A percentile compares a stretch with the other conserved stretches of the same genome.
Conservation (phyloP, 83 land plant species). For the Diphasiastrum complanatum region DNA sequence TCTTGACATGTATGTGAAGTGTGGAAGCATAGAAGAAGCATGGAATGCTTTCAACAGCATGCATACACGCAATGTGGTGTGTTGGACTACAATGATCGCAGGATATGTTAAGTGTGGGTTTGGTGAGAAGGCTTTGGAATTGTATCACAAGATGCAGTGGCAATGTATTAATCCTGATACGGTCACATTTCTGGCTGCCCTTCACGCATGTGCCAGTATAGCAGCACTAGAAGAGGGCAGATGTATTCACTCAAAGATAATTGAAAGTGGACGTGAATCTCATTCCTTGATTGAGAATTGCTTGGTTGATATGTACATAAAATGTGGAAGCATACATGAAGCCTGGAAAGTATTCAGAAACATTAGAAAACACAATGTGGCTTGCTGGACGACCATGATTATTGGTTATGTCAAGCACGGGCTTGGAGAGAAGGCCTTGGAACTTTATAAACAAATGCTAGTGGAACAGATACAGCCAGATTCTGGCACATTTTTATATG, state of each 20-base stretch:
- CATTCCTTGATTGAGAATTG: slow-evolving; percentile 45
- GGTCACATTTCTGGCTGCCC: slow-evolving; percentile 42
- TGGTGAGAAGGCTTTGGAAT: slow-evolving; percentile 35
- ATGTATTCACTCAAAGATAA: slow-evolving; percentile 29
- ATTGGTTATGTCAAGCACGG: neutral
- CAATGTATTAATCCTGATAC: slow-evolving; percentile 33
- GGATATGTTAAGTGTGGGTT: slow-evolving; percentile 34
- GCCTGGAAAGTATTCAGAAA: slow-evolving; percentile 17
- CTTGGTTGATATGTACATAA: slow-evolving; percentile 47
- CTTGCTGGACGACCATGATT: neutral
- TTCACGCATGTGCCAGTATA: slow-evolving; percentile 40
- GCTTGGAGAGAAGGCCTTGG: neutral
- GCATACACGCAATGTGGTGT: slow-evolving; percentile 3
- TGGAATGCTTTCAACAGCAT: slow-evolving; percentile 27
- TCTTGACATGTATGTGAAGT: slow-evolving; percentile 46
- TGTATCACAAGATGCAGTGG: slow-evolving; percentile 42
- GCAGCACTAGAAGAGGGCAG: slow-evolving; percentile 27
- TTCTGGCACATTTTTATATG: neutral
- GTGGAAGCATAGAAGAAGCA: slow-evolving; percentile 27
- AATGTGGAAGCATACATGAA: slow-evolving; percentile 38
- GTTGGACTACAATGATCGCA: slow-evolving; percentile 57
- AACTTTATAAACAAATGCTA: neutral
- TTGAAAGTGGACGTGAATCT: slow-evolving; percentile 31
- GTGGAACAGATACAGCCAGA: neutral
- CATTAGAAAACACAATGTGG: neutral